phyloP scores from a whole-genome alignment of 2,329 filamentous ascomycete species.

The Xylaria sp. region DNA sequence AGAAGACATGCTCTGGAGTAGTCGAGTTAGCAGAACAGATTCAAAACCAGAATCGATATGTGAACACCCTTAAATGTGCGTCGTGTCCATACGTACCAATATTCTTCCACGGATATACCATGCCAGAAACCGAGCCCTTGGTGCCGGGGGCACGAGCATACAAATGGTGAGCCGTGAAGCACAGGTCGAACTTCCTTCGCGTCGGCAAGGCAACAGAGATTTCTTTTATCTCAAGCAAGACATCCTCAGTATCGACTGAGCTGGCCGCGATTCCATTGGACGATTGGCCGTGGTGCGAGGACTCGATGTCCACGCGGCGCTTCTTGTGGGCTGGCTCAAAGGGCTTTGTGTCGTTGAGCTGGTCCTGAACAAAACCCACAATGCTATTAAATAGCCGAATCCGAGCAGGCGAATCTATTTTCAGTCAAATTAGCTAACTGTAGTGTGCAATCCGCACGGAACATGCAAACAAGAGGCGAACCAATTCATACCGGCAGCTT shows the following conservation, averaged over 20 bases:
- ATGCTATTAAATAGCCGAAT: conserved; percentile 54
- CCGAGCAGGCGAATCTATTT: conserved; percentile 45
- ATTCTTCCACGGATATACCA: conserved; percentile 55
- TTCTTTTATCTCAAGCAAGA: conserved; percentile 58
- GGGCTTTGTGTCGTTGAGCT: conserved; percentile 30
- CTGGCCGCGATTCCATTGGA: conserved; percentile 21
- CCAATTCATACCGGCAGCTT: conserved; percentile 44
- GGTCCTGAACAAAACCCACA: conserved; percentile 44
- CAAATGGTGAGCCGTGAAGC: conserved; percentile 54
- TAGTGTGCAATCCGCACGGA: no score
- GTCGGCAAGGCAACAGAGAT: conserved; percentile 63
- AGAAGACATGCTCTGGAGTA: conserved; percentile 54
- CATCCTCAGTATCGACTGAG: conserved; percentile 38
- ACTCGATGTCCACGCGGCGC: conserved; percentile 45
- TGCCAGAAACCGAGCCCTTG: conserved; percentile 46
- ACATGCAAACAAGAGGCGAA: background rate
- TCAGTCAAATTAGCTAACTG: background rate
- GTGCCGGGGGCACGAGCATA: conserved; percentile 52
- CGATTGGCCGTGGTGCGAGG: conserved; percentile 25
- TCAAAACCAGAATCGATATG: background rate
- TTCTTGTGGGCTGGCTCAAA: conserved; percentile 47
- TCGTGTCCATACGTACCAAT: conserved; percentile 42
- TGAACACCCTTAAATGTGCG: background rate
- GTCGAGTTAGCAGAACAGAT: conserved; percentile 10
- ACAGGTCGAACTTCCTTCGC: conserved; percentile 63